Percentiles rank a stretch among this genome's conserved stretches.
phyloP scores from a whole-genome alignment of 768 basidiomycete genomes.

The Tricholoma sp. region DNA sequence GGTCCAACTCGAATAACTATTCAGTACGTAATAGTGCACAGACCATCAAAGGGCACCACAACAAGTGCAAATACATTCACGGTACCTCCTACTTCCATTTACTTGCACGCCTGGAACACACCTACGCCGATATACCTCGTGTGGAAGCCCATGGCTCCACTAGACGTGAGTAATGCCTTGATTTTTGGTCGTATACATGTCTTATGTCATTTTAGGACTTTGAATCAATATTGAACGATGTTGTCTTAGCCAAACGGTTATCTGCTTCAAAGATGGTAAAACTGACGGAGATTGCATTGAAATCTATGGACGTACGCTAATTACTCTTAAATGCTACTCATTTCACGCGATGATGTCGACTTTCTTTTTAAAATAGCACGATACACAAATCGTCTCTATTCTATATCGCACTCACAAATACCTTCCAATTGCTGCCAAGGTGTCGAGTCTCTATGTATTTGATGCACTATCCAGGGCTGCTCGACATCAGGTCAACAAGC shows the following conservation, averaged over 20 bases:
- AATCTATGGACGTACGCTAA: conserved; percentile 65
- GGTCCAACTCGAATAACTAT: conserved; percentile 3
- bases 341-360: background rate
- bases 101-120: conserved; percentile 9
- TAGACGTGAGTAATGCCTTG: conserved; percentile 30
- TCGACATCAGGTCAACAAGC: conserved; percentile 61
- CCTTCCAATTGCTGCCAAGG: conserved; percentile 61
- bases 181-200: conserved; percentile 2
- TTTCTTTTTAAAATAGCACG: conserved; percentile 48
- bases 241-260: conserved; percentile 77
- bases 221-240: conserved; percentile 73
- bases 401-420: conserved; percentile 88
- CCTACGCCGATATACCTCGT: conserved; percentile 6
- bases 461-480: conserved; percentile 91
- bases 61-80: conserved; percentile 28
- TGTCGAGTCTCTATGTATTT: conserved; percentile 88
- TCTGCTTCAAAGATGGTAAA: conserved; percentile 82
- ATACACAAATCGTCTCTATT: conserved; percentile 82
- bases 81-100: conserved; percentile 11
- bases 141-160: conserved; percentile 30
- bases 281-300: conserved; percentile 73
- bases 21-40: conserved; percentile 30
- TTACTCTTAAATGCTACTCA: background rate
- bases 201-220: conserved; percentile 55
- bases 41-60: conserved; percentile 15